Percentiles rank a stretch among this genome's conserved stretches.
These are phyloP conservation scores for Nidularia pulvinata DNA, from an alignment of 768 basidiomycete species.

Conservation along the genomic window DNA sequence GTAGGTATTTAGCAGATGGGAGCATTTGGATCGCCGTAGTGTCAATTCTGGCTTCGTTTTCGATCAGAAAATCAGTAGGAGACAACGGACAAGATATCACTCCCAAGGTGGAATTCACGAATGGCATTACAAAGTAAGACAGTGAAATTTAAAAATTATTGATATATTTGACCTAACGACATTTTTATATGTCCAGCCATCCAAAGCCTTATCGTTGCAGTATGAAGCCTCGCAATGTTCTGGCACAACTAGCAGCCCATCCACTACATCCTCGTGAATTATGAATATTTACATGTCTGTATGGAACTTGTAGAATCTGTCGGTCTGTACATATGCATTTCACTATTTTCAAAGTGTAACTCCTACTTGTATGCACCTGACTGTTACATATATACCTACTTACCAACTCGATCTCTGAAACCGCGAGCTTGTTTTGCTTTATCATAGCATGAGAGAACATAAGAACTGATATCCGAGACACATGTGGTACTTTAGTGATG, in stretches of 20 bases:
- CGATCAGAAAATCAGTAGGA: conserved; percentile 19
- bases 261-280: neutral
- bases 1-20: conserved; percentile 26
- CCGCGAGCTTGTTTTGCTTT: too few species aligned
- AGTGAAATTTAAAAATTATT: too few species aligned
- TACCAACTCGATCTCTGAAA: too few species aligned
- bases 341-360: too few species aligned
- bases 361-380: too few species aligned
- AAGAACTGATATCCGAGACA: too few species aligned
- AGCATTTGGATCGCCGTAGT: conserved; percentile 26
- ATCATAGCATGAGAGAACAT: too few species aligned
- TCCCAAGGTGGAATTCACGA: conserved; percentile 6
- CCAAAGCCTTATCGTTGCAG: conserved; percentile 1
- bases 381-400: too few species aligned
- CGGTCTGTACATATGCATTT: too few species aligned
- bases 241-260: neutral
- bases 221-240: neutral
- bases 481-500: too few species aligned
- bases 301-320: too few species aligned
- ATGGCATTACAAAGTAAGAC: conserved; percentile 3
- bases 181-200: neutral
- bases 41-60: conserved; percentile 23
- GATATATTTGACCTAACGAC: neutral
- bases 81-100: conserved; percentile 25
- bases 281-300: too few species aligned